phyloP scores from a whole-genome alignment of 2,329 filamentous ascomycete species.

The Orbilia javanica region DNA sequence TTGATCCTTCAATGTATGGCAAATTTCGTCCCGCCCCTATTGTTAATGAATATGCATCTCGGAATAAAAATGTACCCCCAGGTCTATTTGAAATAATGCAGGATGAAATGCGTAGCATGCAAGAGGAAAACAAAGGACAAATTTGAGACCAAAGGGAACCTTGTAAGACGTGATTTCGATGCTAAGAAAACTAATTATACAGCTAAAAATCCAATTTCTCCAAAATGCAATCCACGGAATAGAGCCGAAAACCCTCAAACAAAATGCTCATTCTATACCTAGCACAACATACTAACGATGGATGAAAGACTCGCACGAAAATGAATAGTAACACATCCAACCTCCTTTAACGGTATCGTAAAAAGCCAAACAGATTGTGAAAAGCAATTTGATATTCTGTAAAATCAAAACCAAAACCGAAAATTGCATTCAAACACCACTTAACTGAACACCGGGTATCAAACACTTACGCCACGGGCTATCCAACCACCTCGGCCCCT shows the following conservation, averaged over 20 bases:
- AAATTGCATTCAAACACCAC: no score
- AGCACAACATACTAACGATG: background rate
- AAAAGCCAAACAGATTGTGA: background rate
- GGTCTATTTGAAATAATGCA: background rate
- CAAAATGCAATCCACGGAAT: background rate
- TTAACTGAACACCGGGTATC: constrained; percentile 17
- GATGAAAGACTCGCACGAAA: background rate
- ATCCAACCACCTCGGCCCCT: constrained; percentile 62
- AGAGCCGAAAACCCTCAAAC: background rate
- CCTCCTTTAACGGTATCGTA: no score
- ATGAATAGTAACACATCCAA: background rate
- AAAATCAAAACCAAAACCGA: constrained; percentile 4
- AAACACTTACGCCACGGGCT: constrained; percentile 60
- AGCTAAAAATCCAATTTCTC: background rate
- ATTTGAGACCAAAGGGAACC: background rate
- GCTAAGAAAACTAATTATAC: background rate
- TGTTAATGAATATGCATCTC: background rate
- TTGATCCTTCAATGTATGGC: background rate
- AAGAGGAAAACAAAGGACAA: background rate
- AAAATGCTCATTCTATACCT: background rate
- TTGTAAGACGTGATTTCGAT: no score
- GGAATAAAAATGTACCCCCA: background rate
- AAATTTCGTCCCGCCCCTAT: background rate
- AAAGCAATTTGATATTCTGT: constrained; percentile 7
- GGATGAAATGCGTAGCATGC: background rate